Base-by-base conservation (phyloP, 2,329 filamentous ascomycete species). In the Coleophoma crateriformis region DNA sequence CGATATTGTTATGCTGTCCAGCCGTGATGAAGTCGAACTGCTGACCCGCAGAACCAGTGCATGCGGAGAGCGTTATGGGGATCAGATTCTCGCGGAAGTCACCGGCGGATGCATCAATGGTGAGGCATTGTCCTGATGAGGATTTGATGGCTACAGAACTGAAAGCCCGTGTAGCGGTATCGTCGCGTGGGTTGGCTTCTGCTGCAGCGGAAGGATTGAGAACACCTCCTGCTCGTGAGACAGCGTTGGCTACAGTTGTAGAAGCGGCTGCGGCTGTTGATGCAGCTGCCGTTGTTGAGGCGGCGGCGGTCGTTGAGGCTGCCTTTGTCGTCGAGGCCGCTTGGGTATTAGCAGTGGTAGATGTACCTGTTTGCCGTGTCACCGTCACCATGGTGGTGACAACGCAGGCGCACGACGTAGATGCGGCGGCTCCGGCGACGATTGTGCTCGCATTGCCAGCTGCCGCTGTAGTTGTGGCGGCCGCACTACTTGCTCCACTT, bases 161-260 rank as follows among this genome's bases (percentile, higher is more conserved):
- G 50, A 71, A 69, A 5, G 70, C 68, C 44, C 67, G 67, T 3
- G 63, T 69, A 12, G 71, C 71, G 6, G 66, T 71, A 39, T 64
- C 56, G 50, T 74, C 71, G 17, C 63, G 61, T 46, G 65, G 62
- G 20, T 74, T 68, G n/a, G 71, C 67, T 59, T 74, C 65, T 1
- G 74, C 76, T 1, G 70, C 76, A 0, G 76, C 74, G 2, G 71
- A 69, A 1, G 75, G 75, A 49, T 76, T 64, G 37, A 81, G 66
- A 1, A 61, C 66, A n/a, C 71, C 72, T 7, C 77, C 76, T 15
- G 72, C 75, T 17, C 76, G 67, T 5, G 75, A 76, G 8, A 79
- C 76, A 1, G 76, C 46, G 12, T 8, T 49, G 7, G 49, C 35
- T 46, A 45, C 33, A 15, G 46, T 22, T 39, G 49, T 33, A 12